Conservation (phyloP, 139 green algal genomes). For the Micractinium sp. region DNA sequence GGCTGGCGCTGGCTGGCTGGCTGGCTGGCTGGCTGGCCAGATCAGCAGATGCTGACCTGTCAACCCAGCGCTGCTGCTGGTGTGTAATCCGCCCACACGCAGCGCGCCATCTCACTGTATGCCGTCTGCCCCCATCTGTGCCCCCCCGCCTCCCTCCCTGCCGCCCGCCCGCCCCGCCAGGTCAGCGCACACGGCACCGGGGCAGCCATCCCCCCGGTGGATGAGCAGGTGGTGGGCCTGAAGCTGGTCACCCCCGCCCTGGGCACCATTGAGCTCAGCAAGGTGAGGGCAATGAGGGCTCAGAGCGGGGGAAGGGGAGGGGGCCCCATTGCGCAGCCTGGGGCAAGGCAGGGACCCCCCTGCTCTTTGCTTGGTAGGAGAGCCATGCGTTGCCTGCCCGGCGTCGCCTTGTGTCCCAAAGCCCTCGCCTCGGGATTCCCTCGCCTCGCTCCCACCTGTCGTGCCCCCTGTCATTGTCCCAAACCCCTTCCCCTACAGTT, state of each 20-base stretch:
- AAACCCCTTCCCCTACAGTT: not conserved
- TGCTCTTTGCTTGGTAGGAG: too few species aligned
- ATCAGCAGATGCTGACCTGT: too few species aligned
- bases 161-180: constrained; percentile 52
- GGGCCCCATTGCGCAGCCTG: not conserved
- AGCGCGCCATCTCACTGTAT: not conserved
- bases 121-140: not conserved
- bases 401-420: too few species aligned
- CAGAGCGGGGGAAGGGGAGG: not conserved
- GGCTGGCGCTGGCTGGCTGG: not conserved
- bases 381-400: too few species aligned
- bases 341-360: too few species aligned
- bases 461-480: too few species aligned
- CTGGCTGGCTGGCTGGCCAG: not conserved
- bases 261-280: constrained; percentile 72
- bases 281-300: constrained; percentile 4
- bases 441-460: not conserved
- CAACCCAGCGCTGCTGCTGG: too few species aligned
- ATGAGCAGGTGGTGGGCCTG: constrained; percentile 90
- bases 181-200: constrained; percentile 95
- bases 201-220: constrained; percentile 88
- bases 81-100: too few species aligned
- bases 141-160: not conserved
- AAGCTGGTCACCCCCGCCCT: constrained; percentile 89
- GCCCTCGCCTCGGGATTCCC: not conserved